Conservation (phyloP, 2,329 filamentous ascomycete species). For the Xylariaceae sp. region DNA sequence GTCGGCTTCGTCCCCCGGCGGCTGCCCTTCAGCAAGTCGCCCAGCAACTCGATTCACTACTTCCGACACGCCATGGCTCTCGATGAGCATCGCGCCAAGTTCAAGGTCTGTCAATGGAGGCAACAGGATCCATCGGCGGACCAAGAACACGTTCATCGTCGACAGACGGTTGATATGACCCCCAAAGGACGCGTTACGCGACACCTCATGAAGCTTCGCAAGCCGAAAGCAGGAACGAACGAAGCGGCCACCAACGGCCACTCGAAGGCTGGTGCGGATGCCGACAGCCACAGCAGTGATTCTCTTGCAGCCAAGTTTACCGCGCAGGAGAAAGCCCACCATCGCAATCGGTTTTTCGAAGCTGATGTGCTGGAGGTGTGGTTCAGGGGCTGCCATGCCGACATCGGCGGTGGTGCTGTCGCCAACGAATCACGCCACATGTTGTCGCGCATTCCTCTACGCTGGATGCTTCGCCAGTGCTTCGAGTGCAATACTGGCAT, state of each 20-base stretch:
- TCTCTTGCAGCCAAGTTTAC: conserved; percentile 6
- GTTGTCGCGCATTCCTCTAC: conserved; percentile 11
- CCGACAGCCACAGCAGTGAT: conserved; percentile 3
- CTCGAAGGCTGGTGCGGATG: not conserved
- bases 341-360: conserved; percentile 4
- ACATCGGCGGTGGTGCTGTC: conserved; percentile 12
- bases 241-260: not conserved
- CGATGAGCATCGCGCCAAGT: conserved; percentile 11
- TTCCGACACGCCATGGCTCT: conserved; percentile 12
- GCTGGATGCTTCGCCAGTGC: conserved; percentile 12
- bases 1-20: conserved; percentile 13
- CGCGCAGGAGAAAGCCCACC: conserved; percentile 8
- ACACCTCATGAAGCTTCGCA: not conserved
- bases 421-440: conserved; percentile 11
- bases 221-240: conserved; percentile 1
- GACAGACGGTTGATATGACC: conserved; percentile 8
- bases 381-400: conserved; percentile 12
- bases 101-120: conserved; percentile 13
- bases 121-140: not conserved
- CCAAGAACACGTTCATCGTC: not conserved
- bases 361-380: conserved; percentile 12
- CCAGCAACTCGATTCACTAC: conserved; percentile 9
- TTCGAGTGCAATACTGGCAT: conserved; percentile 13
- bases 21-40: conserved; percentile 11
- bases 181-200: conserved; percentile 2